phyloP scores from a whole-genome alignment of 176 grass and related monocot genomes.

The Avena atlantica region DNA sequence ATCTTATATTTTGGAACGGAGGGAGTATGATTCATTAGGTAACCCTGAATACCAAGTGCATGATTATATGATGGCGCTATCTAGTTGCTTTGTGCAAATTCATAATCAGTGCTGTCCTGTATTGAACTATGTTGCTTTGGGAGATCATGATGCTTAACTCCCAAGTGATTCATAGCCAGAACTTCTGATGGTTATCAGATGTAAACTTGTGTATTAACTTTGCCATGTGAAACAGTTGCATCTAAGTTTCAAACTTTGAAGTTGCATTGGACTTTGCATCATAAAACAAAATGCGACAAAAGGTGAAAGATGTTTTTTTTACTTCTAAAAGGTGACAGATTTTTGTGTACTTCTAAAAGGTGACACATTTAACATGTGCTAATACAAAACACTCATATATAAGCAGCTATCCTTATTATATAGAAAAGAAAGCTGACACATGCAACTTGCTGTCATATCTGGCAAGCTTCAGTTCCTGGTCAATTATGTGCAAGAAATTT shows the following conservation, averaged over 20 bases:
- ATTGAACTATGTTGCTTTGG: background rate
- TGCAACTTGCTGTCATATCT: background rate
- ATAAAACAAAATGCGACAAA: background rate
- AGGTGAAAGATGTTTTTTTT: background rate
- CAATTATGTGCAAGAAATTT: background rate
- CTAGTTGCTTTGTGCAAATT: slow-evolving; percentile 2
- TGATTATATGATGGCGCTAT: background rate
- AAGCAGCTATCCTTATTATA: background rate
- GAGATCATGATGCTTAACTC: background rate
- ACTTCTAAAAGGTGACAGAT: background rate
- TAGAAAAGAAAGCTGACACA: background rate
- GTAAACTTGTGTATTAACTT: background rate
- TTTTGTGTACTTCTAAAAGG: background rate
- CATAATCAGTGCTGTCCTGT: background rate
- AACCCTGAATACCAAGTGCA: background rate
- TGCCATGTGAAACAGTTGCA: slow-evolving; percentile 21
- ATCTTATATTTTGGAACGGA: too few relatives aligned
- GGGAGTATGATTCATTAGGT: background rate
- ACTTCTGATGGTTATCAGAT: background rate
- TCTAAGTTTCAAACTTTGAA: background rate
- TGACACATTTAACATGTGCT: background rate
- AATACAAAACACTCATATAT: background rate
- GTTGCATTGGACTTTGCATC: background rate
- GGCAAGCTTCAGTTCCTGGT: background rate
- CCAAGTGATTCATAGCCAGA: background rate